Base-by-base conservation (phyloP, 331 rosid genomes). In the Pyrus hybrid region DNA sequence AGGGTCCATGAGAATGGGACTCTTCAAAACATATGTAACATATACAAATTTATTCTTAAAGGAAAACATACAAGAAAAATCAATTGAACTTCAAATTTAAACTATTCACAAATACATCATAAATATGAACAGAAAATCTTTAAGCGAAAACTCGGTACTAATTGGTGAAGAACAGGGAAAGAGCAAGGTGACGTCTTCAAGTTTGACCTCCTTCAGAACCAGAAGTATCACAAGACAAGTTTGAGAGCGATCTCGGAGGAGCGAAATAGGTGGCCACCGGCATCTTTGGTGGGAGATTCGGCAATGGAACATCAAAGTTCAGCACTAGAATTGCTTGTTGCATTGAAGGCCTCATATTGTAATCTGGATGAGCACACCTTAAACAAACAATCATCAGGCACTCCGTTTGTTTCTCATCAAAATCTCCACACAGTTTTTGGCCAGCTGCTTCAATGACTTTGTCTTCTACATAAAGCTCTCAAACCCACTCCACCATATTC, bases 301-400 rank as follows among this genome's bases (percentile, higher is more conserved):
- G 81, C 76, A 77, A 70, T 11, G 81, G 71, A 45, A 74, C 54
- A 18, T 77, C 76, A 2, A 69, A 62, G 12, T 77, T 62, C 2
- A 30, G 41, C 37, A 77, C 76, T n/a, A 17, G 72, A 18, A 77
- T 47, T 4, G 26, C 81, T 49, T 69, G 81, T 51, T 33, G 72
- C 22, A 77, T 77, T 13, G 76, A 60, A 37, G 81, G 81, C 64
- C 57, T 70, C 45, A 17, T 4, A 3, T 30, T 13, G 18, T 68
- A 8, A 47, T 77, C 81, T 3, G 76, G 81, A 61, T 77, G 81
- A 33, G 63, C 66, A 62, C 81, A 70, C 81, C 81, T 47, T 5
- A 77, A 54, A 29, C 81, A 72, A 41, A 41, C 47, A 41, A 41
- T 41, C 47, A 41, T 41, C 14, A 41, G 1, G 13, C 47, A 11